Evolutionary conservation across 306 rosid genomes (phyloP).

Genomic region (Astragalus membranaceus): DNA sequence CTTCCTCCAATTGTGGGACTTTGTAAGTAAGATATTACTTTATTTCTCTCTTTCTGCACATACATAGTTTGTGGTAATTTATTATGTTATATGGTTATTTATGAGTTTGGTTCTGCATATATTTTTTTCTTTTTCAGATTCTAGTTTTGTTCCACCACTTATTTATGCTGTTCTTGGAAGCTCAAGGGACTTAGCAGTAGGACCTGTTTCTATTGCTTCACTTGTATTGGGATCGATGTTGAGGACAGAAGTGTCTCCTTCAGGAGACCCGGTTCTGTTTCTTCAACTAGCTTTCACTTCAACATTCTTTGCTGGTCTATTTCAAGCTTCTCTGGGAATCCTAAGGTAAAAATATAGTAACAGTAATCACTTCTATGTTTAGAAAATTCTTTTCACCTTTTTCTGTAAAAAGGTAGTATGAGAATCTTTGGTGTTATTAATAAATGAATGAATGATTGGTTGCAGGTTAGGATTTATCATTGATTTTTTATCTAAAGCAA

Average conservation of each 20-base stretch:
- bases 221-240: conserved; percentile 88
- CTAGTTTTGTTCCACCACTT: conserved; percentile 96
- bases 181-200: conserved; percentile 91
- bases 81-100: background rate
- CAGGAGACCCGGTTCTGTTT: conserved; percentile 52
- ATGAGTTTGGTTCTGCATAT: background rate
- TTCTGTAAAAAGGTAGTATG: background rate
- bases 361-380: background rate
- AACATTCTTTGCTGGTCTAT: conserved; percentile 80
- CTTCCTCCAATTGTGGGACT: conserved; percentile 95
- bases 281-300: conserved; percentile 82
- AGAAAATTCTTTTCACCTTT: background rate
- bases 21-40: no score
- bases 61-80: background rate
- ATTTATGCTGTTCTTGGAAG: conserved; percentile 92
- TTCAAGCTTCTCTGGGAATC: conserved; percentile 87
- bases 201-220: conserved; percentile 97
- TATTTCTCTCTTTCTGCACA: no score
- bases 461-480: conserved; percentile 90
- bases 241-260: conserved; percentile 72
- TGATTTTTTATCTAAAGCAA: conserved; percentile 89
- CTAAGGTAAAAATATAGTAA: conserved; percentile 50
- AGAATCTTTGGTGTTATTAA: no score
- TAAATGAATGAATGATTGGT: background rate
- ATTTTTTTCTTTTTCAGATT: conserved; percentile 39